phyloP scores from a whole-genome alignment of 2,329 filamentous ascomycete species.

The Pyricularia sp. region DNA sequence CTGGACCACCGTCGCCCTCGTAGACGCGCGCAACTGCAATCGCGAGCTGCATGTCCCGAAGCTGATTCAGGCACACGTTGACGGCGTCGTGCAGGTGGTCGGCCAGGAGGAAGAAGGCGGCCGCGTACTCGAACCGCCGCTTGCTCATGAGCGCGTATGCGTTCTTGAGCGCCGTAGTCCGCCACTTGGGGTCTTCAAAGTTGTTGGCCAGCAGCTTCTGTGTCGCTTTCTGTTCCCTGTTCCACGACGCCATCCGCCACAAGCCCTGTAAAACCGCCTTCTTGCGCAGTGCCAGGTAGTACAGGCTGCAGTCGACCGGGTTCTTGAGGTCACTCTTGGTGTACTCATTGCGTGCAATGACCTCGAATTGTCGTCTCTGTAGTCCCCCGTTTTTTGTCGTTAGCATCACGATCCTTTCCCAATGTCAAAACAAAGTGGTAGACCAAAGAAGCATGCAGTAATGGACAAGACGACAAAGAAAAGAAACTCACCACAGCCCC shows the following conservation, averaged over 20 bases:
- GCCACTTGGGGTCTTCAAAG: conserved; percentile 80
- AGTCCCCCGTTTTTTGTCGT: neutral
- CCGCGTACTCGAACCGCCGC: conserved; percentile 84
- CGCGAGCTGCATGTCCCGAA: conserved; percentile 83
- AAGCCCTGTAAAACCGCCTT: conserved; percentile 84
- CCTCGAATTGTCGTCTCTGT: conserved; percentile 71
- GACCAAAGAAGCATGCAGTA: neutral
- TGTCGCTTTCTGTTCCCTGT: conserved; percentile 75
- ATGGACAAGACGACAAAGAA: conserved; percentile 5
- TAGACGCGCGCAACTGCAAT: conserved; percentile 83
- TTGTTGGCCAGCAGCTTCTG: conserved; percentile 78
- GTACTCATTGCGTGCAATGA: conserved; percentile 89
- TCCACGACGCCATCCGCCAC: conserved; percentile 91
- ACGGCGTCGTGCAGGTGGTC: conserved; percentile 79
- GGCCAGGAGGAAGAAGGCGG: conserved; percentile 88
- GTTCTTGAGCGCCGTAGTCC: conserved; percentile 85
- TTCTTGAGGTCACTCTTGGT: conserved; percentile 80
- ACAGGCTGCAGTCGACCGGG: conserved; percentile 82
- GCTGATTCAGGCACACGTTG: conserved; percentile 75
- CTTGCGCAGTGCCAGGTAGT: conserved; percentile 84
- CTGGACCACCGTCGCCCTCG: conserved; percentile 70
- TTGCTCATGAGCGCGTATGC: conserved; percentile 92
- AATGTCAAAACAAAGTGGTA: neutral
- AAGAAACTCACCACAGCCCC: conserved; percentile 57
- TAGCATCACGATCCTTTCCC: neutral